These are phyloP conservation scores for Hypoxylon sp. DNA, from an alignment of 2,329 filamentous ascomycete genomes.

Conservation along the genomic window DNA sequence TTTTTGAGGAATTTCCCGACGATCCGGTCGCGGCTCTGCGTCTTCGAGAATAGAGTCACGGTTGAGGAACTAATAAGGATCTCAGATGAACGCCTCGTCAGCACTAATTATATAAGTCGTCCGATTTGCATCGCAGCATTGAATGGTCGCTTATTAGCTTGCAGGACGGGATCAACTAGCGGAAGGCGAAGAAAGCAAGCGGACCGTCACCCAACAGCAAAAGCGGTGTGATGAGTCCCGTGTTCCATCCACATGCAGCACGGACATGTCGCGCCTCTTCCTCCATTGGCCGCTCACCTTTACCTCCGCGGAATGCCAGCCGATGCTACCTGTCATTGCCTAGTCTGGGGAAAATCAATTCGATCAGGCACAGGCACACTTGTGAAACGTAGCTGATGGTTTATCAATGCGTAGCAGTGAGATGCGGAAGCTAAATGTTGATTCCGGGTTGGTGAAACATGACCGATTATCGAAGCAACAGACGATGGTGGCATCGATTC, in stretches of 20 bases:
- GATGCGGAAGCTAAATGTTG: conserved; percentile 21
- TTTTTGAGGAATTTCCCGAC: conserved; percentile 9
- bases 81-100: conserved; percentile 30
- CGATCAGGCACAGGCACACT: conserved; percentile 26
- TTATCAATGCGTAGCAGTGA: conserved; percentile 17
- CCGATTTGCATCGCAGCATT: conserved; percentile 21
- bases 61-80: conserved; percentile 21
- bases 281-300: conserved; percentile 38
- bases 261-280: conserved; percentile 3
- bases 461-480: conserved; percentile 7
- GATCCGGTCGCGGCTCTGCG: conserved; percentile 20
- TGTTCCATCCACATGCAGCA: conserved; percentile 26
- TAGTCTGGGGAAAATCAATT: conserved; percentile 34
- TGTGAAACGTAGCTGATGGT: conserved; percentile 30
- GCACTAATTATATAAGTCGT: conserved; percentile 35
- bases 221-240: conserved; percentile 42
- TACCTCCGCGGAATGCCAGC: conserved; percentile 9
- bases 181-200: conserved; percentile 18
- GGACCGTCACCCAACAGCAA: conserved; percentile 33
- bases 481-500: conserved; percentile 3
- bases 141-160: conserved; percentile 23
- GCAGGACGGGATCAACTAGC: conserved; percentile 33
- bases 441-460: conserved; percentile 19
- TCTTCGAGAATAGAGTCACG: conserved; percentile 3
- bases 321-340: conserved; percentile 26